Evolutionary conservation across 2,329 filamentous ascomycete species (phyloP), one percentile per base, ranked within the genome.

Genomic region (Grosmannia huntii): DNA sequence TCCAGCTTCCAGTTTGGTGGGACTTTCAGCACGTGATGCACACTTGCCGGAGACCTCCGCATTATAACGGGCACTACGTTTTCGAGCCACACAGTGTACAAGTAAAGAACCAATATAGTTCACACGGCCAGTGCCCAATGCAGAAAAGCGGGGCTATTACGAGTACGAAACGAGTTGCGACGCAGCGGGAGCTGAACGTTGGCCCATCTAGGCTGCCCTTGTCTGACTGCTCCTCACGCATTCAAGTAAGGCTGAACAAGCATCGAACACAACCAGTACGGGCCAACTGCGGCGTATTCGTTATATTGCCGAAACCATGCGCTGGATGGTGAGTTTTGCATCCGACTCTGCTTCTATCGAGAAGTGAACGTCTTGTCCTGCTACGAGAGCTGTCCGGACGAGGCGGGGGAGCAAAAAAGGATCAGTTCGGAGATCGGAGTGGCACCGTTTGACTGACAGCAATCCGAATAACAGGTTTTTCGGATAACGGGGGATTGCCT

Each of bases 401-500:
- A 50, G 2, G 46, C 25, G 46, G 46, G 46, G 21, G 23, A 23
- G 11, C n/a, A 12, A 23, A 14, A 27, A 23, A 54, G 38, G 23
- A 55, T 28, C 19, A 19, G 23, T 33, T 28, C 10, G 27, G 23
- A 49, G 41, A 31, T 5, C 2, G 19, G 12, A 2, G 11, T 33
- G 38, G 11, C 16, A 4, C 5, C 38, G 5, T 5, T 21, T 33
- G 9, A 25, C 60, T 61, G 53, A 61, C 60, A 31, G 21, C 14
- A 4, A n/a, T 2, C 21, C 9, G 14, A 25, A 27, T 59, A 83
- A 23, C 60, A 83, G 81, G 63, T 80, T 66, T 83, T 96, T 73
- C 88, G 90, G 67, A 80, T 95, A 67, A 71, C 90, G 66, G 92
- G 83, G 69, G 92, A 97, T 70, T 72, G 92, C 66, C 89, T 87